These are phyloP conservation scores for Yamagishiella unicocca DNA, from an alignment of 139 green algal genomes.

Conservation along the genomic window DNA sequence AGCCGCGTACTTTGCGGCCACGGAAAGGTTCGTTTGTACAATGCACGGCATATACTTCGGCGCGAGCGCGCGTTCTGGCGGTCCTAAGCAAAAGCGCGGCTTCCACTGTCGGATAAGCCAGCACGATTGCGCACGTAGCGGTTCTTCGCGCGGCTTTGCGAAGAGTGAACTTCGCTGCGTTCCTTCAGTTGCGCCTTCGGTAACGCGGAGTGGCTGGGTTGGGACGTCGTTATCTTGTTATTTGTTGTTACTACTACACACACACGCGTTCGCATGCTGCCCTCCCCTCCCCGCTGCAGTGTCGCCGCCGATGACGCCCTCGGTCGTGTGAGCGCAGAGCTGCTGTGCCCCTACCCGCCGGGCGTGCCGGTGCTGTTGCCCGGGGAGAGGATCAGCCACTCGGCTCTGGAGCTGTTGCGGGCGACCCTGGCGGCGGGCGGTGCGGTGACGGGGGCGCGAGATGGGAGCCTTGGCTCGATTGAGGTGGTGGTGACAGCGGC, in stretches of 20 bases:
- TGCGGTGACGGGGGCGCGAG: constrained; percentile 68
- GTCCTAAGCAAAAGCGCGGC: too few species aligned
- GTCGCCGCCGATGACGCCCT: constrained; percentile 27
- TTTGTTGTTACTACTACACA: too few species aligned
- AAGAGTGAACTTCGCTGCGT: too few species aligned
- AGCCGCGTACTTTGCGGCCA: background rate
- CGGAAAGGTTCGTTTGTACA: constrained; percentile 16
- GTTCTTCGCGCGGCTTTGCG: too few species aligned
- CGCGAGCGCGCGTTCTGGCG: too few species aligned
- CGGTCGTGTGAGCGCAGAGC: constrained; percentile 77
- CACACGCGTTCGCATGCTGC: background rate
- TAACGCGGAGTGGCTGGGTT: too few species aligned
- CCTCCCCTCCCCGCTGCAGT: background rate
- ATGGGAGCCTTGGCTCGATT: constrained; percentile 59
- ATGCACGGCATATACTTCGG: too few species aligned
- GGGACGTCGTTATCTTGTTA: too few species aligned
- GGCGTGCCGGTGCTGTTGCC: constrained; percentile 87
- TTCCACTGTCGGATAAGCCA: too few species aligned
- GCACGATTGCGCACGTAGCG: too few species aligned
- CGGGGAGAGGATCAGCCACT: constrained; percentile 75
- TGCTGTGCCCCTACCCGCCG: constrained; percentile 92
- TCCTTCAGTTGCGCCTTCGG: too few species aligned
- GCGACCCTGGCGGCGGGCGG: constrained; percentile 62
- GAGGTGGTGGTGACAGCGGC: constrained; percentile 44
- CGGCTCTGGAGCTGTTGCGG: constrained; percentile 57